Percentiles rank a stretch among this genome's conserved stretches.
Conservation (phyloP, 805 yeast species). For the Tetrapisispora pingtungensis region DNA sequence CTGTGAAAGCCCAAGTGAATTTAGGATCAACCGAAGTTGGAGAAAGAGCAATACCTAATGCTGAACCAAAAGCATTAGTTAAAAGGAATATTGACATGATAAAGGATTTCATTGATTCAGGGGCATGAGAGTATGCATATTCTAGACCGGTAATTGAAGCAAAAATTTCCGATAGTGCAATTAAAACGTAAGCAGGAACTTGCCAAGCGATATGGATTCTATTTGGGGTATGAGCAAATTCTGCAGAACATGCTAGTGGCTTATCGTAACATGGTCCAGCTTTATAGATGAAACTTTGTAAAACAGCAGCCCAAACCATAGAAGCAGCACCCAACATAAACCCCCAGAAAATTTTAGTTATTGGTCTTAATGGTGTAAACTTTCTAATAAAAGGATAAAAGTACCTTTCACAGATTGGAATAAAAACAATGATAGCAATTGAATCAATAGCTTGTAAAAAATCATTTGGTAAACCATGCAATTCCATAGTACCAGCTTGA, state of each 20-base stretch:
- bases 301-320: slow-evolving; percentile 68
- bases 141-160: slow-evolving; percentile 76
- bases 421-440: slow-evolving; percentile 60
- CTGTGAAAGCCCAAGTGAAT: slow-evolving; percentile 58
- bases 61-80: slow-evolving; percentile 66
- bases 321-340: slow-evolving; percentile 55
- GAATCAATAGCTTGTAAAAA: slow-evolving; percentile 69
- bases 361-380: slow-evolving; percentile 50
- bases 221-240: slow-evolving; percentile 21
- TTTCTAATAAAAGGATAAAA: slow-evolving; percentile 45
- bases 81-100: slow-evolving; percentile 48
- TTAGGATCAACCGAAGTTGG: slow-evolving; percentile 61
- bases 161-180: slow-evolving; percentile 67
- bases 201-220: slow-evolving; percentile 59
- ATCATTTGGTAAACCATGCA: slow-evolving; percentile 74
- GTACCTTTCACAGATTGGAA: slow-evolving; percentile 58
- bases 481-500: slow-evolving; percentile 64
- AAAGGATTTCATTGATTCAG: slow-evolving; percentile 39
- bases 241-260: slow-evolving; percentile 33
- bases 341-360: slow-evolving; percentile 62
- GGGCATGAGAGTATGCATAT: slow-evolving; percentile 78
- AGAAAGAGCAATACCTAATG: slow-evolving; percentile 62
- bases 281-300: slow-evolving; percentile 58
- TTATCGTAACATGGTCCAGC: slow-evolving; percentile 64
- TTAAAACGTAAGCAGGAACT: slow-evolving; percentile 55